Evolutionary conservation across 2,329 filamentous ascomycete genomes (phyloP).

Genomic region (Aspergillus niger): DNA sequence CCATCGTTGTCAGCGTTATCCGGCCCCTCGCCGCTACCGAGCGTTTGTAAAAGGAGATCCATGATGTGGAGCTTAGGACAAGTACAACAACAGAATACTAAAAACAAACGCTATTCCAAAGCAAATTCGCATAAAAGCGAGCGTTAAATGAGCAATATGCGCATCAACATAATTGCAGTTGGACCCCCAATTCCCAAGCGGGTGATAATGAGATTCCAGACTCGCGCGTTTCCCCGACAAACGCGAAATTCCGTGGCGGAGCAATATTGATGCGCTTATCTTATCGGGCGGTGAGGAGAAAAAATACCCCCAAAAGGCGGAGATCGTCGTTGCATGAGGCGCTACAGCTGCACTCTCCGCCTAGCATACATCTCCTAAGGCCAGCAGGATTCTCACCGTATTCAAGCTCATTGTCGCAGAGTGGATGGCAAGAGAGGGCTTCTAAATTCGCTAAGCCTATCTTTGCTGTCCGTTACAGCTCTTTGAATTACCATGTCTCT

Average conservation of each 20-base stretch:
- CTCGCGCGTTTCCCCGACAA: constrained; percentile 5
- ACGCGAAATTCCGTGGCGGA: constrained; percentile 16
- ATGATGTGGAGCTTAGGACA: background rate
- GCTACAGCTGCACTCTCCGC: no score
- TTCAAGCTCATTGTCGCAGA: no score
- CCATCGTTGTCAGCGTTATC: constrained; percentile 9
- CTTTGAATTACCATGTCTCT: constrained; percentile 5
- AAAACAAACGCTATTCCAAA: background rate
- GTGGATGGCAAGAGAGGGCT: no score
- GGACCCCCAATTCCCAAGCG: background rate
- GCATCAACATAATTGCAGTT: background rate
- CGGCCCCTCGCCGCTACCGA: background rate
- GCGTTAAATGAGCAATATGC: background rate
- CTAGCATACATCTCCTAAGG: no score
- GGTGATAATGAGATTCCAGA: constrained; percentile 8
- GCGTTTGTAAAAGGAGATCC: no score
- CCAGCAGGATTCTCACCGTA: no score
- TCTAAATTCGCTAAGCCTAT: no score
- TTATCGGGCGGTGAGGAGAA: constrained; percentile 15
- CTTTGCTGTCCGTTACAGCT: no score
- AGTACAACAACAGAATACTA: background rate
- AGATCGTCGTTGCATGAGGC: background rate
- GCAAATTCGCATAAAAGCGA: background rate
- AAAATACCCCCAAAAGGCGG: background rate
- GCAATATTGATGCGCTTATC: constrained; percentile 20